Conservation (phyloP, 2,329 filamentous ascomycete species). For the Aureobasidium sp. region DNA sequence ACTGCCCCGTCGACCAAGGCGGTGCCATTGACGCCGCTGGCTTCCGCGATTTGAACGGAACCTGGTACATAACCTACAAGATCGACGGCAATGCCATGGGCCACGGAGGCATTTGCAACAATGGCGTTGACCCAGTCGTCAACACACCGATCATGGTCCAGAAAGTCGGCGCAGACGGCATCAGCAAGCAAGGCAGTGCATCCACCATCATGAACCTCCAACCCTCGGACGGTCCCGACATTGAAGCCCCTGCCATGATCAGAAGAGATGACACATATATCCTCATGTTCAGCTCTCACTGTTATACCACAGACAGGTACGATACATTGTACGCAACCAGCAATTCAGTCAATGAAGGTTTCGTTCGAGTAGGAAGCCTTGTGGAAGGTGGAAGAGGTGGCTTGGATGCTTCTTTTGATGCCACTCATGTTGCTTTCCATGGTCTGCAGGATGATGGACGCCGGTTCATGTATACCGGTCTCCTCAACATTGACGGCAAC, state of each 20-base stretch:
- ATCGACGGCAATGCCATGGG: conserved; percentile 23
- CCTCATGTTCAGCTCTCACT: conserved; percentile 25
- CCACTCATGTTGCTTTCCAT: conserved; percentile 18
- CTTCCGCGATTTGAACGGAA: conserved; percentile 20
- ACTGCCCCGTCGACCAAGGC: conserved; percentile 21
- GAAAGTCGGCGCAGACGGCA: conserved; percentile 20
- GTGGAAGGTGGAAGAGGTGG: conserved; percentile 16
- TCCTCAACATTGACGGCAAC: conserved; percentile 1
- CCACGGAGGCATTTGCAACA: conserved; percentile 21
- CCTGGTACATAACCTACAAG: conserved; percentile 23
- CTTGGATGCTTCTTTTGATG: conserved; percentile 16
- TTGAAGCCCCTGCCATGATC: conserved; percentile 23
- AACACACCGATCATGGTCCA: conserved; percentile 23
- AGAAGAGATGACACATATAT: conserved; percentile 21
- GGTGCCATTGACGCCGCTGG: conserved; percentile 23
- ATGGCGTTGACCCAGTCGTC: conserved; percentile 15
- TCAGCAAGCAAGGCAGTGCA: conserved; percentile 18
- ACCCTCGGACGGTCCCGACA: conserved; percentile 21
- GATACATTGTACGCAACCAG: conserved; percentile 20
- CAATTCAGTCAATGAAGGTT: conserved; percentile 12
- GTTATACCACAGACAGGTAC: conserved; percentile 22
- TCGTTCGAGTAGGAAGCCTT: conserved; percentile 12
- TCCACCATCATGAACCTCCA: conserved; percentile 19
- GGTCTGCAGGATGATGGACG: conserved; percentile 17
- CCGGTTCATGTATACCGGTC: conserved; percentile 17